A percentile compares a stretch with the other conserved stretches of the same genome.
Conservation (phyloP, 306 rosid species). For the Ochetophila trinervis region DNA sequence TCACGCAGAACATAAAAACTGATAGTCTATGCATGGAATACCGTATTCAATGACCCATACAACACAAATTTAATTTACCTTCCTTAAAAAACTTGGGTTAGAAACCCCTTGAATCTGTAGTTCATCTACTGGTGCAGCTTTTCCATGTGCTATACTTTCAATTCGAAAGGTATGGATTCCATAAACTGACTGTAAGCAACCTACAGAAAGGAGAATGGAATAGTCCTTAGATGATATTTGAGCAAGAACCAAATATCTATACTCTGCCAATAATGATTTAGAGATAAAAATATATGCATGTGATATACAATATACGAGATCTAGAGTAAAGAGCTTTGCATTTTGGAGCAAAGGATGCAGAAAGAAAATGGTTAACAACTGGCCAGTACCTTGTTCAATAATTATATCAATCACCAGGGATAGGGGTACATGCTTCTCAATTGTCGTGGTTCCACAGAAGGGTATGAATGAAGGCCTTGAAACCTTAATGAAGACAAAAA, state of each 20-base stretch:
- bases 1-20: neutral
- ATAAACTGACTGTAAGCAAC: slow-evolving; percentile 80
- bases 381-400: slow-evolving; percentile 82
- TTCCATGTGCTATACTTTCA: slow-evolving; percentile 79
- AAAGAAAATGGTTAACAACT: neutral
- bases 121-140: slow-evolving; percentile 84
- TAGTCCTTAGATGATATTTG: neutral
- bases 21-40: slow-evolving; percentile 4
- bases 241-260: neutral
- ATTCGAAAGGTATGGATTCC: slow-evolving; percentile 83
- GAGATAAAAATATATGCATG: neutral
- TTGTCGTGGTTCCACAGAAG: slow-evolving; percentile 55
- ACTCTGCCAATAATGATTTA: neutral
- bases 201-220: slow-evolving; percentile 31
- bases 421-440: slow-evolving; percentile 75
- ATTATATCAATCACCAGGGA: slow-evolving; percentile 72
- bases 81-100: slow-evolving; percentile 65
- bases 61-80: slow-evolving; percentile 43
- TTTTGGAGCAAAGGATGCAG: neutral
- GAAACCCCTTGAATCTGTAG: slow-evolving; percentile 85
- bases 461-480: slow-evolving; percentile 91
- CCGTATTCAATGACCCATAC: slow-evolving; percentile 11
- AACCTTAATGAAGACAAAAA: slow-evolving; percentile 40
- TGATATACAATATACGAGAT: neutral
- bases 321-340: neutral